Conservation (phyloP, 768 basidiomycete species). For the Rhizopogon salebrosus region DNA sequence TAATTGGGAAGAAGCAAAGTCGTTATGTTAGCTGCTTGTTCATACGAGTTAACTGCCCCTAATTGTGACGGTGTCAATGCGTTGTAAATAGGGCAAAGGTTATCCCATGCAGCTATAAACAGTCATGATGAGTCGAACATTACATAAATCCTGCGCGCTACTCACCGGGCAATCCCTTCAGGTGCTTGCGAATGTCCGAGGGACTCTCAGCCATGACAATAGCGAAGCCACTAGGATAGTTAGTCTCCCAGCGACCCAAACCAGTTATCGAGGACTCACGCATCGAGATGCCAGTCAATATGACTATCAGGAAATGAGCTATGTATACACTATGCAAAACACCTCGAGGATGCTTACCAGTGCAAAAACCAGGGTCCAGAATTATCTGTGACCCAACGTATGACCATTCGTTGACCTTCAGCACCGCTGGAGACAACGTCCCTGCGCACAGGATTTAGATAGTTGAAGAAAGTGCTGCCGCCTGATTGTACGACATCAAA, state of each 20-base stretch:
- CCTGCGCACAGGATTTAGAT: constrained; percentile 31
- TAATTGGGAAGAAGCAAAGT: constrained; percentile 11
- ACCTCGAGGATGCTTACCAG: constrained; percentile 16
- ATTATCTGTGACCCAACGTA: constrained; percentile 61
- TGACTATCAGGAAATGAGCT: constrained; percentile 10
- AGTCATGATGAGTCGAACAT: background rate
- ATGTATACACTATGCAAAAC: background rate
- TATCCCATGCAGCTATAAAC: constrained; percentile 16
- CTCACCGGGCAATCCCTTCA: constrained; percentile 14
- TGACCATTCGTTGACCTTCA: constrained; percentile 37
- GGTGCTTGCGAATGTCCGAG: constrained; percentile 8
- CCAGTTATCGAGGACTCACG: constrained; percentile 7
- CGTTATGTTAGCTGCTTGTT: constrained; percentile 16
- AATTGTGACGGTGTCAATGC: constrained; percentile 15
- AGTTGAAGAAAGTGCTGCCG: constrained; percentile 24
- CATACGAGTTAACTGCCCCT: constrained; percentile 12
- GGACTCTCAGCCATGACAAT: constrained; percentile 23
- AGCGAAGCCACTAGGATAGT: constrained; percentile 18
- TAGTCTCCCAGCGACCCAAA: background rate
- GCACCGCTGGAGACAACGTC: constrained; percentile 22
- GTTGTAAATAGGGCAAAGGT: constrained; percentile 20
- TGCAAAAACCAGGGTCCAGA: constrained; percentile 53
- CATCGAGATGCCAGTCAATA: constrained; percentile 25
- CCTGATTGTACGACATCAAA: constrained; percentile 32
- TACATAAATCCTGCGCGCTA: background rate